Base-by-base conservation (phyloP, 352 stramenopile genomes). In the Phytophthora tubulina region DNA sequence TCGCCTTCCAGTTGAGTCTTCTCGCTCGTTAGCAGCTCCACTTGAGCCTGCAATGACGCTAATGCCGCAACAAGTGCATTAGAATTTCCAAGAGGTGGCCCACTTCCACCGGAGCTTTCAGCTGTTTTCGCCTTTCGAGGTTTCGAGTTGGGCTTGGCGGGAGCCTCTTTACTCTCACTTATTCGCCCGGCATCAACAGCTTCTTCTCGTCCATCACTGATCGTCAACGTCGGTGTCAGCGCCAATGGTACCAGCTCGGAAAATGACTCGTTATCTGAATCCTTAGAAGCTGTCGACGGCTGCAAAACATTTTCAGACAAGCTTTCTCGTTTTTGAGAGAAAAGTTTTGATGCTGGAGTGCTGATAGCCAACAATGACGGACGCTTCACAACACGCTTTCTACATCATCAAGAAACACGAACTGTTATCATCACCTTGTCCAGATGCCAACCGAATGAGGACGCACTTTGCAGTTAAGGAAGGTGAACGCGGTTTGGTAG, bases 1-100 rank as follows among this genome's bases (percentile, higher is more conserved):
- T 79, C 70, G 14, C 15, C 48, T 53, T 78, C 67, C 45, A 88
- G 36, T 15, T 67, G 36, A 1, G 68, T 35, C 15, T 84, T 80
- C 48, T 78, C 74, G 27, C 41, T 64, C 13, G 55, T 75, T 10
- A 72, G 17, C 17, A 64, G 35, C 30, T 73, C 61, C 41, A 76
- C 35, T 62, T 80, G 58, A 36, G 41, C 32, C 41, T 74, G 54
- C 5, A 80, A 39, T 13, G 59, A 74, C 4, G 59, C 59, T 27
- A 81, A 70, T 11, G 67, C 67, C 11, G 63, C 63, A 41, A 62
- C 60, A 32, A 77, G 48, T 10, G 58, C 61, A 31, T 67, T 71
- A 17, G 61, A n/a, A 38, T 57, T 68, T 14, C 54, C 56, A 49
- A 77, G 33, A 4, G 49, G 32, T 21, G 65, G 30, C 13, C 63